phyloP scores from a whole-genome alignment of 345 rosid genomes.

The Cochlearia excelsa region DNA sequence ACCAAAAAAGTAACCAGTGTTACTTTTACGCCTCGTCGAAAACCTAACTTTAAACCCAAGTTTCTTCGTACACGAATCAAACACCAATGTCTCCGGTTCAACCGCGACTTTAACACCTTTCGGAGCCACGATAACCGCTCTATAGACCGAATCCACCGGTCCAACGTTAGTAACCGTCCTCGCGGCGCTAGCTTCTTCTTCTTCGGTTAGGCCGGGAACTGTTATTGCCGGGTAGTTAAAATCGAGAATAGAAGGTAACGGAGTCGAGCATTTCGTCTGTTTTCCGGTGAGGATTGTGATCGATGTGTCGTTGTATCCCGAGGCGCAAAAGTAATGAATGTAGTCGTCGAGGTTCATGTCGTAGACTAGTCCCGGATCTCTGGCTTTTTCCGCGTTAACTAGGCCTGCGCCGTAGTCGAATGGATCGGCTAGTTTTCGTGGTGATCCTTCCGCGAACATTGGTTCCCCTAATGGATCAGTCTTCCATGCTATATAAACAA shows the following conservation, averaged over 20 bases:
- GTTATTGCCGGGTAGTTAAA: slow-evolving; percentile 62
- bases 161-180: slow-evolving; percentile 66
- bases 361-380: slow-evolving; percentile 58
- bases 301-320: slow-evolving; percentile 46
- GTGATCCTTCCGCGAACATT: slow-evolving; percentile 44
- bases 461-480: slow-evolving; percentile 43
- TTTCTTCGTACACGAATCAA: slow-evolving; percentile 29
- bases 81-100: slow-evolving; percentile 38
- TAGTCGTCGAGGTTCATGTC: slow-evolving; percentile 48
- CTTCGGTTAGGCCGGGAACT: slow-evolving; percentile 38
- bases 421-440: slow-evolving; percentile 45
- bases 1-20: slow-evolving; percentile 45
- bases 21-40: slow-evolving; percentile 21
- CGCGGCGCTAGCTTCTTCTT: slow-evolving; percentile 31
- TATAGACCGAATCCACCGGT: slow-evolving; percentile 37
- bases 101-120: slow-evolving; percentile 35
- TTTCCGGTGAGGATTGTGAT: slow-evolving; percentile 42
- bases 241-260: slow-evolving; percentile 44
- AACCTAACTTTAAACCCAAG: slow-evolving; percentile 31
- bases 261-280: slow-evolving; percentile 38
- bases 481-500: slow-evolving; percentile 32
- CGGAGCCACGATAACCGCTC: slow-evolving; percentile 45
- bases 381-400: slow-evolving; percentile 46
- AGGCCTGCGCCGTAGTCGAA: slow-evolving; percentile 72
- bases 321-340: slow-evolving; percentile 49